phyloP scores from a whole-genome alignment of 2,329 filamentous ascomycete species.

The Epichloe baconii region DNA sequence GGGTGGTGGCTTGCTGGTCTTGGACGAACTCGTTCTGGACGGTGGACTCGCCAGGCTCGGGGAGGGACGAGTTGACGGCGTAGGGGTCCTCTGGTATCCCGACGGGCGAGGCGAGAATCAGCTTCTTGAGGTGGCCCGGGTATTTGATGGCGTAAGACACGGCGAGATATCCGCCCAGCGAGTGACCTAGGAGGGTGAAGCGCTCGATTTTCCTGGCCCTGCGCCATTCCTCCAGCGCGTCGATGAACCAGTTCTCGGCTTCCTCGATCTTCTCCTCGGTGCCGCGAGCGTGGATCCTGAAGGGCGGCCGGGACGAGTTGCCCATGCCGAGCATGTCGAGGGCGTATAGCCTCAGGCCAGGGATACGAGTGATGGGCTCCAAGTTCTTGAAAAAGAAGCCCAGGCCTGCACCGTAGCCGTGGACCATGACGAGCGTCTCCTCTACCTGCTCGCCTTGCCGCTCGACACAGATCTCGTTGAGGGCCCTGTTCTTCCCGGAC shows the following conservation, averaged over 20 bases:
- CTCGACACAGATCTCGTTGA: constrained; percentile 92
- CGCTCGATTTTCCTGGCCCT: constrained; percentile 76
- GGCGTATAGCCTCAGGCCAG: constrained; percentile 81
- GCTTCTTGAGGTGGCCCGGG: constrained; percentile 84
- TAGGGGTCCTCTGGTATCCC: constrained; percentile 92
- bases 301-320: constrained; percentile 69
- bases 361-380: constrained; percentile 64
- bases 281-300: constrained; percentile 74
- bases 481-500: constrained; percentile 68
- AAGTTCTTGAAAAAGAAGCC: constrained; percentile 99
- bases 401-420: constrained; percentile 90
- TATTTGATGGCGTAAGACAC: constrained; percentile 95
- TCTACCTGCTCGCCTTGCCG: constrained; percentile 65
- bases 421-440: constrained; percentile 86
- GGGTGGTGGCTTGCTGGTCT: constrained; percentile 43
- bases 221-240: constrained; percentile 93
- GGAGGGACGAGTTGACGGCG: constrained; percentile 67
- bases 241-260: constrained; percentile 91
- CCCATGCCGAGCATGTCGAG: constrained; percentile 96
- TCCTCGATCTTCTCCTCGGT: constrained; percentile 69
- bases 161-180: constrained; percentile 86
- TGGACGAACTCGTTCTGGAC: constrained; percentile 68
- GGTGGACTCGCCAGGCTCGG: constrained; percentile 61
- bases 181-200: constrained; percentile 89
- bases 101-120: constrained; percentile 88